phyloP scores from a whole-genome alignment of 129 eudicot species.

The Ambrosia trifida region DNA sequence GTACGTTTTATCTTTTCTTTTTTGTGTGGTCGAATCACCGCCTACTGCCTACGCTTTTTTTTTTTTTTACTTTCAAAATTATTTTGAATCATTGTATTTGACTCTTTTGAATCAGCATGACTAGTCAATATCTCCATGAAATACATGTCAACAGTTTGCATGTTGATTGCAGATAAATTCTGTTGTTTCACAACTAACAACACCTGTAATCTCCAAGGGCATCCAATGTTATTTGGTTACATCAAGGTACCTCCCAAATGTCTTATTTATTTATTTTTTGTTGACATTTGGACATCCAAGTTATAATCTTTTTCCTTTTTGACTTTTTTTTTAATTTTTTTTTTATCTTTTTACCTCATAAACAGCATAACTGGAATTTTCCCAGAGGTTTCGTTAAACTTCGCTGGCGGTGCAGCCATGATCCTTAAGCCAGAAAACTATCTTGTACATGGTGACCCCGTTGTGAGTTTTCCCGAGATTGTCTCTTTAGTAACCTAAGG shows the following conservation, averaged over 20 bases:
- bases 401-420: slow-evolving; percentile 93
- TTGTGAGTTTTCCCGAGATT: slow-evolving; percentile 51
- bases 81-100: too few relatives aligned
- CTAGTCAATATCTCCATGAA: too few relatives aligned
- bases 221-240: slow-evolving; percentile 70
- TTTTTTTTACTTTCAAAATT: too few relatives aligned
- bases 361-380: slow-evolving; percentile 65
- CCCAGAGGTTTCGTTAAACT: slow-evolving; percentile 78
- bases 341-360: background rate
- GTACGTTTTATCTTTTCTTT: slow-evolving; percentile 52
- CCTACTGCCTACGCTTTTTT: background rate
- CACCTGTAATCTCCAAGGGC: slow-evolving; percentile 52
- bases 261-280: background rate
- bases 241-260: slow-evolving; percentile 47
- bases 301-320: background rate
- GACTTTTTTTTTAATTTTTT: too few relatives aligned
- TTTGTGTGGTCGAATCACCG: background rate
- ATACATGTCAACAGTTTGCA: background rate
- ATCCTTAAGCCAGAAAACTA: slow-evolving; percentile 72
- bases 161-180: slow-evolving; percentile 66
- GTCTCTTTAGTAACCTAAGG: too few relatives aligned
- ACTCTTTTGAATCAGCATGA: too few relatives aligned
- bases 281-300: slow-evolving; percentile 21
- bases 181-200: slow-evolving; percentile 56
- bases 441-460: slow-evolving; percentile 66